Conservation (phyloP, 192 early-diverging fungal genomes). For the Coemansia asiatica region DNA sequence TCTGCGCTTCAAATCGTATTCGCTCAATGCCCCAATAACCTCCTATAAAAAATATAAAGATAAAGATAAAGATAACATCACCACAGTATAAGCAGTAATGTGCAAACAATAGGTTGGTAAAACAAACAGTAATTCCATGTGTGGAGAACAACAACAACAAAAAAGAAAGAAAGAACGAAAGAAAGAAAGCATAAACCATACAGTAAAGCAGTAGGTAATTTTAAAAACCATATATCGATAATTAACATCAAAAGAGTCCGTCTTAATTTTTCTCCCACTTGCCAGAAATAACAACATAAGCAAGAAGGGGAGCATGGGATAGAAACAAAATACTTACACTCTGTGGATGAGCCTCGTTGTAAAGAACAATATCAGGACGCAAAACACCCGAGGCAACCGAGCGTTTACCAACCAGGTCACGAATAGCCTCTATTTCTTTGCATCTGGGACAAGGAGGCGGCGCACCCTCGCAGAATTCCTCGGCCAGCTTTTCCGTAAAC, state of each 20-base stretch:
- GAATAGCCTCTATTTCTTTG: slow-evolving; percentile 46
- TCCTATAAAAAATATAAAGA: slow-evolving; percentile 24
- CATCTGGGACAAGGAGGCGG: slow-evolving; percentile 67
- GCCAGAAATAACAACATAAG: no score
- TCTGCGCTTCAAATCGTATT: slow-evolving; percentile 46
- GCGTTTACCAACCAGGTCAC: slow-evolving; percentile 71
- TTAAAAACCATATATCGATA: background rate
- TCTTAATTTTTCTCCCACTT: no score
- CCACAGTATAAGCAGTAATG: background rate
- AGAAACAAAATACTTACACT: slow-evolving; percentile 30
- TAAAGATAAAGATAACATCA: background rate
- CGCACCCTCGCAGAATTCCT: slow-evolving; percentile 68
- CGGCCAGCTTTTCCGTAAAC: slow-evolving; percentile 61
- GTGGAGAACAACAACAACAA: background rate
- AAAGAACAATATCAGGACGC: slow-evolving; percentile 91
- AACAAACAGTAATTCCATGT: background rate
- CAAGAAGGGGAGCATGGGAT: background rate
- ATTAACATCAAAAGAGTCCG: background rate
- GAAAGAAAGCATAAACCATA: background rate
- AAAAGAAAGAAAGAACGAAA: background rate
- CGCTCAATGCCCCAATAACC: slow-evolving; percentile 44
- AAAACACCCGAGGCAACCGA: slow-evolving; percentile 71
- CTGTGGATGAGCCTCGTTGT: slow-evolving; percentile 73
- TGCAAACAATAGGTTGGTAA: background rate
- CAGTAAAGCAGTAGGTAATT: background rate